Percentiles rank a stretch among this genome's conserved stretches.
phyloP scores from a whole-genome alignment of 2,329 filamentous ascomycete genomes.

The Beauveria medogensis region DNA sequence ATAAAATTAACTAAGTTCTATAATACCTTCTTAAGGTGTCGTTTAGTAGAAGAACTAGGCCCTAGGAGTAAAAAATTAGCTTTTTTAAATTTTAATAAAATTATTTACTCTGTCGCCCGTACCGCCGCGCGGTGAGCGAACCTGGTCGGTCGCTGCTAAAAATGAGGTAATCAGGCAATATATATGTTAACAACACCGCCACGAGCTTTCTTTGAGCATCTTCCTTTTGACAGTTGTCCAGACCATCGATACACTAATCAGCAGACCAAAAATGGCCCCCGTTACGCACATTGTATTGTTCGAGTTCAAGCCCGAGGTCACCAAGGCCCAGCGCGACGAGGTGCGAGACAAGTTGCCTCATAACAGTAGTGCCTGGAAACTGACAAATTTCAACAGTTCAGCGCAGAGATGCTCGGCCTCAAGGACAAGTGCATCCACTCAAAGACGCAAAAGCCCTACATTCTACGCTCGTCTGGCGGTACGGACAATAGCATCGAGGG shows the following conservation, averaged over 20 bases:
- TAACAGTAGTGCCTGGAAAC: not conserved
- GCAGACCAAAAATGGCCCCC: slow-evolving; percentile 37
- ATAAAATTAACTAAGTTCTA: no score
- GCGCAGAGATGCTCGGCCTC: slow-evolving; percentile 35
- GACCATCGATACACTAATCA: not conserved
- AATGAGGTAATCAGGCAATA: no score
- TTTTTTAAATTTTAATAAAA: no score
- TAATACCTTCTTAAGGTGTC: no score
- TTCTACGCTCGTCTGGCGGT: slow-evolving; percentile 50
- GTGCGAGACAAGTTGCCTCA: slow-evolving; percentile 30
- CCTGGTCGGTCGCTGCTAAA: no score
- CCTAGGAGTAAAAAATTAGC: no score
- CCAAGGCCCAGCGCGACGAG: slow-evolving; percentile 42
- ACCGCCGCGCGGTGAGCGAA: no score
- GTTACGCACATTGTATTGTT: slow-evolving; percentile 61
- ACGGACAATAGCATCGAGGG: slow-evolving; percentile 53
- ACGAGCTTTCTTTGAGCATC: no score
- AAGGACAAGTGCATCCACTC: slow-evolving; percentile 55
- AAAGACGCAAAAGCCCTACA: slow-evolving; percentile 48
- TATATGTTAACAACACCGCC: not conserved
- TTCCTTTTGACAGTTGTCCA: not conserved
- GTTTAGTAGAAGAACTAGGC: no score
- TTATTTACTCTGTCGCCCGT: no score
- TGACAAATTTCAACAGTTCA: slow-evolving; percentile 16
- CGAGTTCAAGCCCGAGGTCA: slow-evolving; percentile 47